Conservation (phyloP, 768 basidiomycete species). For the Leucosporidium creatinivorum region DNA sequence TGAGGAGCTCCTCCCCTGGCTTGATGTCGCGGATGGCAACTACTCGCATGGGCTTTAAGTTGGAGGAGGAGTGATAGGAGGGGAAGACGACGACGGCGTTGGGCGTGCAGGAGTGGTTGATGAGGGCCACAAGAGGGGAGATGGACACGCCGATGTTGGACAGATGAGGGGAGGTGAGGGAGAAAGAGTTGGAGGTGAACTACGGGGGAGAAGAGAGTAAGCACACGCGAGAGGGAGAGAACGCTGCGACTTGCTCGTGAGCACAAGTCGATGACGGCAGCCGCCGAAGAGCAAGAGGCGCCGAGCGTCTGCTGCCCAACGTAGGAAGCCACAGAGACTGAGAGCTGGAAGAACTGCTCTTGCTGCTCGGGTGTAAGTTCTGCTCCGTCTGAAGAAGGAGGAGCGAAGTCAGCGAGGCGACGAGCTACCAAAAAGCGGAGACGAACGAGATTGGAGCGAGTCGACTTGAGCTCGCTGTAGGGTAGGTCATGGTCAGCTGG, state of each 20-base stretch:
- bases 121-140: constrained; percentile 67
- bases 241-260: constrained; percentile 39
- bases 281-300: constrained; percentile 4
- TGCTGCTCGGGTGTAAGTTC: constrained; percentile 26
- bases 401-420: neutral
- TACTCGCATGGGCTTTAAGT: constrained; percentile 52
- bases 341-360: constrained; percentile 36
- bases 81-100: constrained; percentile 93
- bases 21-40: constrained; percentile 61
- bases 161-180: constrained; percentile 68
- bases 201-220: constrained; percentile 40
- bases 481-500: neutral
- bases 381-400: constrained; percentile 9
- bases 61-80: constrained; percentile 17
- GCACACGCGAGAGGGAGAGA: no score
- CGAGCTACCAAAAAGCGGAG: neutral
- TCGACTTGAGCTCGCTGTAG: constrained; percentile 57
- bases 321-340: constrained; percentile 38
- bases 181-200: constrained; percentile 89
- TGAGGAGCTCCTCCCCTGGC: constrained; percentile 69
- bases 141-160: constrained; percentile 77
- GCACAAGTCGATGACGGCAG: constrained; percentile 38
- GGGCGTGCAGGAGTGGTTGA: constrained; percentile 76
- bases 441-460: constrained; percentile 68
- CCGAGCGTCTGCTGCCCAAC: constrained; percentile 31